Conservation (phyloP, 1,284 basidiomycete genomes). For the Farysia itapuensis region DNA sequence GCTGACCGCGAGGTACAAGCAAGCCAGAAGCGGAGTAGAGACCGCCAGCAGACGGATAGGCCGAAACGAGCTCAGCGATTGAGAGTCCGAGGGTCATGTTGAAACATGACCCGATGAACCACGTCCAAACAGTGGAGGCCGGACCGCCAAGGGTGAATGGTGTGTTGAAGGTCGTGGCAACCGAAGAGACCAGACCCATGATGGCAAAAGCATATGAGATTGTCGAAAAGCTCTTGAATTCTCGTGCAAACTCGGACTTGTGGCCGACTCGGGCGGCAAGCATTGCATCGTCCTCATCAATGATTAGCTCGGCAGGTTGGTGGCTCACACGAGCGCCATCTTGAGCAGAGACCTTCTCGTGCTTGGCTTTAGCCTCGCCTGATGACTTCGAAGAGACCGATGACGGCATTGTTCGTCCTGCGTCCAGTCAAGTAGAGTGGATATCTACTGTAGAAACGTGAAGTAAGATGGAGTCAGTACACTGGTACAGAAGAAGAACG, state of each 20-base stretch:
- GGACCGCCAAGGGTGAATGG: constrained; percentile 54
- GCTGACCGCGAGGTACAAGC: constrained; percentile 50
- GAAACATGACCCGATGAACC: constrained; percentile 56
- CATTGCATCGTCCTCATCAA: constrained; percentile 51
- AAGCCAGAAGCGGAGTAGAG: constrained; percentile 65
- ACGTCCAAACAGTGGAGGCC: constrained; percentile 55
- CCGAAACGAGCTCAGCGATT: constrained; percentile 63
- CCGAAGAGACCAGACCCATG: constrained; percentile 58
- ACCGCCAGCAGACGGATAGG: constrained; percentile 80
- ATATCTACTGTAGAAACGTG: too few species aligned
- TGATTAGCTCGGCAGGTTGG: constrained; percentile 25
- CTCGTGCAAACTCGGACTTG: constrained; percentile 57
- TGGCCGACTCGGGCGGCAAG: constrained; percentile 52
- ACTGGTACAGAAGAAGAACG: too few species aligned
- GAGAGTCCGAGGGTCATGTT: constrained; percentile 56
- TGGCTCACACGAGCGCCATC: constrained; percentile 33
- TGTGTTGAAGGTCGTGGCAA: constrained; percentile 57
- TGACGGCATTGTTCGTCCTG: too few species aligned
- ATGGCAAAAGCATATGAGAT: constrained; percentile 58
- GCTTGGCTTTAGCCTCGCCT: constrained; percentile 15
- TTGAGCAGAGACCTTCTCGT: constrained; percentile 16
- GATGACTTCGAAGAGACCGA: constrained; percentile 35
- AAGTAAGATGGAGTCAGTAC: too few species aligned
- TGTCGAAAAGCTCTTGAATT: constrained; percentile 58
- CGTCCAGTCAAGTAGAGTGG: too few species aligned